Conservation (phyloP, 2,329 filamentous ascomycete genomes). For the Penicillium sp. region DNA sequence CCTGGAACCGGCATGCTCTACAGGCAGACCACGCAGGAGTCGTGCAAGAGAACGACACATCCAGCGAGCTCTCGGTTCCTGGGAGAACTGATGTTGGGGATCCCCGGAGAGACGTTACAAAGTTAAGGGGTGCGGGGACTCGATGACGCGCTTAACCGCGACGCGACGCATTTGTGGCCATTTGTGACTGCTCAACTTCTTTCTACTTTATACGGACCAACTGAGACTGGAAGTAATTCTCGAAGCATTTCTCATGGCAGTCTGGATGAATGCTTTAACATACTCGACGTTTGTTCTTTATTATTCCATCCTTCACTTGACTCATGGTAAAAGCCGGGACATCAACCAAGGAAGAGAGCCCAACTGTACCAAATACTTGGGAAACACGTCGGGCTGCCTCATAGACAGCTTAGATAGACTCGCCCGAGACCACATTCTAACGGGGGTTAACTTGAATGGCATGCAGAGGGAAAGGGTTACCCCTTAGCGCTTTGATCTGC, state of each 20-base stretch:
- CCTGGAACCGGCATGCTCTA: constrained; percentile 31
- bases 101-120: neutral
- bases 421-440: neutral
- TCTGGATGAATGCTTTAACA: no score
- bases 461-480: constrained; percentile 7
- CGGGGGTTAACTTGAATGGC: constrained; percentile 2
- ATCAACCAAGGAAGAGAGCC: neutral
- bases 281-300: neutral
- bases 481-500: neutral
- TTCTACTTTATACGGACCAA: neutral
- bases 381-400: constrained; percentile 11
- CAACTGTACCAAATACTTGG: neutral
- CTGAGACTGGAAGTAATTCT: neutral
- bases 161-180: constrained; percentile 7
- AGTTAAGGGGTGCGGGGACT: neutral
- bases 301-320: neutral
- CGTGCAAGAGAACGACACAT: constrained; percentile 29
- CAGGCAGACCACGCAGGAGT: constrained; percentile 24
- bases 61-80: constrained; percentile 20
- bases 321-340: neutral
- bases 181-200: neutral
- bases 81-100: neutral
- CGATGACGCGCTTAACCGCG: constrained; percentile 10
- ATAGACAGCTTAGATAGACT: neutral
- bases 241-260: no score